Conservation (phyloP, 1,284 basidiomycete species). For the Moesziomyces sp. region DNA sequence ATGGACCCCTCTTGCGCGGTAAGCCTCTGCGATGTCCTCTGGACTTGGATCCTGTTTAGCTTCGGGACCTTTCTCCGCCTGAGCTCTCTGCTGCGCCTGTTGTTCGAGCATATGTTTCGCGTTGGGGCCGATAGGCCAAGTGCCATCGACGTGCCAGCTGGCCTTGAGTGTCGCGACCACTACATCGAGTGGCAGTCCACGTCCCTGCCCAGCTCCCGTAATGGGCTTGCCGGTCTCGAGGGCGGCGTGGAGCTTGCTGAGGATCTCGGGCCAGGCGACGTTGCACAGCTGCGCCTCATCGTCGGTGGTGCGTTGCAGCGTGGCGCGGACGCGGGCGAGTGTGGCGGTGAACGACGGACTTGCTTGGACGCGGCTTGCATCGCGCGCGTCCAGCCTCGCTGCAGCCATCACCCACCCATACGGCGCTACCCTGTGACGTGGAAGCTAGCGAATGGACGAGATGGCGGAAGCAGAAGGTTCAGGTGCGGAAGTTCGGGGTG, state of each 20-base stretch:
- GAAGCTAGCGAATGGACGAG: not conserved
- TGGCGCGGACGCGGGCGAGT: conserved; percentile 9
- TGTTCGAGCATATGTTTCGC: conserved; percentile 25
- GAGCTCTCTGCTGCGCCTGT: conserved; percentile 8
- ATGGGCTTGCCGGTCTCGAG: conserved; percentile 32
- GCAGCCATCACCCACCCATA: not conserved
- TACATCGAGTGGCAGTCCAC: conserved; percentile 34
- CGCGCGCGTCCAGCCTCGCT: not conserved
- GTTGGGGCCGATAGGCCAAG: conserved; percentile 40
- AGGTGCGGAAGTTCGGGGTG: too few species aligned
- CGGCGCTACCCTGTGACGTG: not conserved
- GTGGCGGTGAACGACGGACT: conserved; percentile 12
- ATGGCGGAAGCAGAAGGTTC: not conserved
- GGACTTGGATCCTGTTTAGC: conserved; percentile 38
- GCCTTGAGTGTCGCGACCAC: conserved; percentile 37
- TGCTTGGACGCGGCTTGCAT: conserved; percentile 1
- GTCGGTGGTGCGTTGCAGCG: conserved; percentile 16
- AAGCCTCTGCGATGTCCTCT: conserved; percentile 15
- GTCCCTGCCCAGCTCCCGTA: conserved; percentile 27
- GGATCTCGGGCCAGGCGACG: conserved; percentile 26
- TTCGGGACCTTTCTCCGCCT: conserved; percentile 22
- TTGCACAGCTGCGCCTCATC: conserved; percentile 16
- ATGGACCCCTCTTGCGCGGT: conserved; percentile 17
- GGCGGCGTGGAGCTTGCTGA: conserved; percentile 27
- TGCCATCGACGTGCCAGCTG: conserved; percentile 40